Conservation (phyloP, 2,329 filamentous ascomycete genomes). For the Pseudogymnoascus sp. region DNA sequence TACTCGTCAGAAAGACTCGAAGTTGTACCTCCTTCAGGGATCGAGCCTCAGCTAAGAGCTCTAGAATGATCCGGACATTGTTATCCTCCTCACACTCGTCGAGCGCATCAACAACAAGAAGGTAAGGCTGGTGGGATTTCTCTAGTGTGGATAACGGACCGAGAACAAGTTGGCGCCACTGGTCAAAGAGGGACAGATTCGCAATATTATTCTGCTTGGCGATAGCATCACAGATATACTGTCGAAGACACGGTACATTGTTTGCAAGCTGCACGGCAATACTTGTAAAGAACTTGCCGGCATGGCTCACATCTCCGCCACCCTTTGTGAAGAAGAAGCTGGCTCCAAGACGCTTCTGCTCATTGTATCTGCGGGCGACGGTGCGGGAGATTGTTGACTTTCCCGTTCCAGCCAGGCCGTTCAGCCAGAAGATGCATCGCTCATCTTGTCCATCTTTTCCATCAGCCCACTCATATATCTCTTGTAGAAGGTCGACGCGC, state of each 20-base stretch:
- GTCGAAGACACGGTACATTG: no score
- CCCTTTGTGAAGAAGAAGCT: neutral
- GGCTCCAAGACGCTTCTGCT: neutral
- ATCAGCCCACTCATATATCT: constrained; percentile 19
- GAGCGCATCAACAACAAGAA: no score
- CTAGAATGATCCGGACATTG: no score
- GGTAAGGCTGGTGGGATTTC: no score
- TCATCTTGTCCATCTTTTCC: constrained; percentile 10
- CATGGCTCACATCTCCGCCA: constrained; percentile 12
- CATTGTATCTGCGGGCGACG: constrained; percentile 21
- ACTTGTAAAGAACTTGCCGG: constrained; percentile 12
- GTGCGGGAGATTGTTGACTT: constrained; percentile 31
- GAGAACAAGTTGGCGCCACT: constrained; percentile 15
- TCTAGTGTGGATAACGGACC: constrained; percentile 13
- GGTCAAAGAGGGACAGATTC: constrained; percentile 12
- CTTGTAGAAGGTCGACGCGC: constrained; percentile 19
- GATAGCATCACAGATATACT: neutral
- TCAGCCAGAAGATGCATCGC: constrained; percentile 28
- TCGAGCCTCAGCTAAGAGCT: no score
- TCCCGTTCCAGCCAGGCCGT: constrained; percentile 31
- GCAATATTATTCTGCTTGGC: neutral
- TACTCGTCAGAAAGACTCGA: no score
- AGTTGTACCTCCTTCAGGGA: no score
- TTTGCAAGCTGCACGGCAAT: constrained; percentile 12
- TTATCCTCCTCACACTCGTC: no score